A percentile compares a stretch with the other conserved stretches of the same genome.
Evolutionary conservation across 78 protist species (phyloP).

Genomic region (Tieghemostelium lacteum): DNA sequence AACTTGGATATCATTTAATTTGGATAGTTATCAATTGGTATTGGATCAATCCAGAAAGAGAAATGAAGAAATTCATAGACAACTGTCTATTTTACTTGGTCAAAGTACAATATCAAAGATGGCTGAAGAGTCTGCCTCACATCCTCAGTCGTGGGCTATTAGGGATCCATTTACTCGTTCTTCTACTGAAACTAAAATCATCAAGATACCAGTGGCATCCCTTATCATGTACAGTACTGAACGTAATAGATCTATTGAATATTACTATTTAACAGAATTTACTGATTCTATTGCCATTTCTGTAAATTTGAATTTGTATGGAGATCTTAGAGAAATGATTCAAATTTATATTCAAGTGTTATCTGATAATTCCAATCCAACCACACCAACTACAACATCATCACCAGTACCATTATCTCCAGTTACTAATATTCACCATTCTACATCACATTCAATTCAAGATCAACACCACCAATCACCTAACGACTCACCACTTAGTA

Average conservation of each 20-base stretch:
- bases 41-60: conserved; percentile 59
- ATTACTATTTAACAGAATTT: conserved; percentile 74
- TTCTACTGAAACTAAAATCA: conserved; percentile 61
- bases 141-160: conserved; percentile 1
- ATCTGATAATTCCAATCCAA: conserved; percentile 13
- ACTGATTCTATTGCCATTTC: conserved; percentile 77
- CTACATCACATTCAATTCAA: not conserved
- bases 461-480: not conserved
- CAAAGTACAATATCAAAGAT: conserved; percentile 58
- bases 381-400: not conserved
- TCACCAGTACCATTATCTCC: not conserved
- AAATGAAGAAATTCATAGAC: conserved; percentile 68
- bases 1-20: conserved; percentile 56
- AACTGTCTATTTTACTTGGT: conserved; percentile 56
- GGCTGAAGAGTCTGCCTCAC: conserved; percentile 29
- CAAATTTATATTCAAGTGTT: conserved; percentile 65
- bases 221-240: conserved; percentile 67
- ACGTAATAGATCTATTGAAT: conserved; percentile 43
- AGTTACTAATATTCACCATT: not conserved
- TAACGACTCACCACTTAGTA: not conserved
- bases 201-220: conserved; percentile 66
- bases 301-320: conserved; percentile 53
- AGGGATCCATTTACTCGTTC: conserved; percentile 45
- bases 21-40: conserved; percentile 54
- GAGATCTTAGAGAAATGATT: conserved; percentile 60